phyloP scores from a whole-genome alignment of 352 stramenopile species.

The Pythium guiyangense region DNA sequence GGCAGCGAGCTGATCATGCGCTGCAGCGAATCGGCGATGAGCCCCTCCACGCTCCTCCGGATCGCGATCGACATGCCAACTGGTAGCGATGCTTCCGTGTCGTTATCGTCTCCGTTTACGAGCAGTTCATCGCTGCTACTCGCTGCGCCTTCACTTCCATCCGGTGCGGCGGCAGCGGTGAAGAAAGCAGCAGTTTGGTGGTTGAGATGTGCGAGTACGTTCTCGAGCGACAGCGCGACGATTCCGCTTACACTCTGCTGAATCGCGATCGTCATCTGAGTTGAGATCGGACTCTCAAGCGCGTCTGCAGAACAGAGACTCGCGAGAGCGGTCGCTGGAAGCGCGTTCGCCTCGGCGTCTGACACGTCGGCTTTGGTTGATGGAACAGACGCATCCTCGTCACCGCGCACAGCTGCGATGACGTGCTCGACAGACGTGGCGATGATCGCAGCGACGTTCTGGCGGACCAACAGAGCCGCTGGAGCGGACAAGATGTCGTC shows the following conservation, averaged over 20 bases:
- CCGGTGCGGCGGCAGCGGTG: too few relatives aligned
- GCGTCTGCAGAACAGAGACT: not conserved
- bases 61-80: conserved; percentile 13
- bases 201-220: conserved; percentile 14
- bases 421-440: conserved; percentile 27
- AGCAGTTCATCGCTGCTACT: not conserved
- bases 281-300: conserved; percentile 12
- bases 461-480: conserved; percentile 31
- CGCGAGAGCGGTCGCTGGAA: not conserved
- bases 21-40: conserved; percentile 9
- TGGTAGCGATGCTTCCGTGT: conserved; percentile 1
- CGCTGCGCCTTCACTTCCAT: too few relatives aligned
- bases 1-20: conserved; percentile 1
- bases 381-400: not conserved
- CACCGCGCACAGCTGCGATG: conserved; percentile 17
- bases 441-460: conserved; percentile 36
- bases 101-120: not conserved
- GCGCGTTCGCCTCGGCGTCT: not conserved
- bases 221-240: conserved; percentile 30
- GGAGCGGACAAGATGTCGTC: conserved; percentile 10
- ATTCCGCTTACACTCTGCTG: conserved; percentile 29
- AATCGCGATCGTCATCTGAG: conserved; percentile 36
- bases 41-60: conserved; percentile 5
- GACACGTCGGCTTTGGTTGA: not conserved
- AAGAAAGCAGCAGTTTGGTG: too few relatives aligned